Evolutionary conservation across 2,329 filamentous ascomycete species (phyloP).

Genomic region (Calonectria leucothoes): DNA sequence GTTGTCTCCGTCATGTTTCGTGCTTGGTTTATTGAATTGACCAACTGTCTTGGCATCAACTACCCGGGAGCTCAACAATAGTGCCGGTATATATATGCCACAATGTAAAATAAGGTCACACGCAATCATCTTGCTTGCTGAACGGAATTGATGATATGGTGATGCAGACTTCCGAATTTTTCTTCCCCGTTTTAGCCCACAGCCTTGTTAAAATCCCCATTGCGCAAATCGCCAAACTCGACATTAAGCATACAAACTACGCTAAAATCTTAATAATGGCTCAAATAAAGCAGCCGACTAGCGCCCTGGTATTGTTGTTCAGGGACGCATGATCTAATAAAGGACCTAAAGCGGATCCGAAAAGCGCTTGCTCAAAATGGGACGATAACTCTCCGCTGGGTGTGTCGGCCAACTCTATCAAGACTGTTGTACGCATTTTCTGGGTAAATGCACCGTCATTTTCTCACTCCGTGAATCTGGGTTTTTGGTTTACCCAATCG

Average conservation of each 20-base stretch:
- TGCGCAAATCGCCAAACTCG: neutral
- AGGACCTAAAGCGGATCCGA: neutral
- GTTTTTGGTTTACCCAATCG: neutral
- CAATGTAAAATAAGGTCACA: neutral
- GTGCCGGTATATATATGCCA: too few species aligned
- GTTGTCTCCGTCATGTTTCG: neutral
- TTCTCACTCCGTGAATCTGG: neutral
- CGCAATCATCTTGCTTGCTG: neutral
- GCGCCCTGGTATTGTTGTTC: neutral
- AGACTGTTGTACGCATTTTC: neutral
- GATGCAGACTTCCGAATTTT: neutral
- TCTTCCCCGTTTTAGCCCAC: neutral
- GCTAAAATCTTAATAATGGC: neutral
- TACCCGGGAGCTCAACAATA: too few species aligned
- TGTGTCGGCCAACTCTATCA: neutral
- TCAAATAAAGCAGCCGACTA: neutral
- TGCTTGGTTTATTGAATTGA: neutral
- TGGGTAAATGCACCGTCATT: neutral
- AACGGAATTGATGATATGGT: neutral
- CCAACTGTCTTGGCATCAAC: too few species aligned
- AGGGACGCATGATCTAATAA: neutral
- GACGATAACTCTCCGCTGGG: neutral
- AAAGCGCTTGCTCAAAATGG: neutral
- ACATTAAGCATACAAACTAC: neutral
- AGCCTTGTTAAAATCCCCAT: neutral